phyloP scores from a whole-genome alignment of 1,284 basidiomycete species.

The Fomes fomentarius region DNA sequence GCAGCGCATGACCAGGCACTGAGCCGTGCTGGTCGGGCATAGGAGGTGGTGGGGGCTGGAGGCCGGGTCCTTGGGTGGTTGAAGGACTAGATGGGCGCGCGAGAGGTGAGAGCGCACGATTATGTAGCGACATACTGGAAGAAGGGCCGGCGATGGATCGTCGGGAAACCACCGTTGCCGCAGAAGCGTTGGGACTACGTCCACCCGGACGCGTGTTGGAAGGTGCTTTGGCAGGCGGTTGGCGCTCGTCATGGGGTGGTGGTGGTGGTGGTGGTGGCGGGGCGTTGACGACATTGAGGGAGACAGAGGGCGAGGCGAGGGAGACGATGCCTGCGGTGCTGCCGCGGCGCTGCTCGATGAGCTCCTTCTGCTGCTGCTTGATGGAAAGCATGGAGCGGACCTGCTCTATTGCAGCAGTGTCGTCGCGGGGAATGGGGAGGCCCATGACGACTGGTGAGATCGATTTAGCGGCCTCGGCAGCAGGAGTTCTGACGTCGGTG shows the following conservation, averaged over 20 bases:
- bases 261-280: constrained; percentile 17
- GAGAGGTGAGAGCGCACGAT: constrained; percentile 23
- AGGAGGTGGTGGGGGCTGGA: constrained; percentile 18
- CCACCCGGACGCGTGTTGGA: constrained; percentile 23
- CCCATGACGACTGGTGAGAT: constrained; percentile 71
- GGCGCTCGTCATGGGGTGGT: constrained; percentile 24
- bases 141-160: constrained; percentile 30
- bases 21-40: constrained; percentile 16
- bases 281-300: constrained; percentile 31
- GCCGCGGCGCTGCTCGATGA: constrained; percentile 69
- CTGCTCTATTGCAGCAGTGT: constrained; percentile 60
- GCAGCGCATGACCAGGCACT: constrained; percentile 41
- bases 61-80: constrained; percentile 12
- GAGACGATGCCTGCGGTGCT: constrained; percentile 49
- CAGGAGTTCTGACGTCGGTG: constrained; percentile 48
- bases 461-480: constrained; percentile 48
- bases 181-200: constrained; percentile 41
- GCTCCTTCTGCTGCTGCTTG: constrained; percentile 71
- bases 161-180: constrained; percentile 22
- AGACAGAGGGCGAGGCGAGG: constrained; percentile 28
- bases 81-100: constrained; percentile 28
- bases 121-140: constrained; percentile 18
- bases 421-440: constrained; percentile 60
- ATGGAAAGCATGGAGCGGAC: constrained; percentile 62
- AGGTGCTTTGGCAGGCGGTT: constrained; percentile 16